Base-by-base conservation (phyloP, 2,329 filamentous ascomycete genomes). In the Exophiala sideris region DNA sequence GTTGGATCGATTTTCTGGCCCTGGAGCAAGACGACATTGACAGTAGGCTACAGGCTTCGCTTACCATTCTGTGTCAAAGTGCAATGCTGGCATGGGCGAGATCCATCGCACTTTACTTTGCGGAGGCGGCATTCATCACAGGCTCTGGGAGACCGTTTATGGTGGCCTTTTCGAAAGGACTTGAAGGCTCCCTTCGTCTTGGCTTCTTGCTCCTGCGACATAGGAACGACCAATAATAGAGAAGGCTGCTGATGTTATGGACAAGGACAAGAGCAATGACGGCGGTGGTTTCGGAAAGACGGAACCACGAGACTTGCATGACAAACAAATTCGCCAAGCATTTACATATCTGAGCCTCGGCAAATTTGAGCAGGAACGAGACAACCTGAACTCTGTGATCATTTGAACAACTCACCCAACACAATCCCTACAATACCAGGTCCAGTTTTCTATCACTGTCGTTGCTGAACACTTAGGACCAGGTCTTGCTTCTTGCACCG, bases 81-180 rank as follows among this genome's bases (percentile, higher is more conserved):
- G 51, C 59, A 61, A 12, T 50, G 51, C 16, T 36, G 33, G 39
- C 59, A 61, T 20, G 56, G 60, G 20, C 54, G 52, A 11, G n/a
- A 33, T 29, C 60, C 60, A 39, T 60, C 58, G 35, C 60, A 62
- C 29, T 62, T 62, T 29, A 56, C 55, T 48, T 62, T 62, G 14
- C 60, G 40, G 14, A 62, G 41, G 3, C 58, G 50, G 44, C 60
- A 62, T 45, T 62, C 60, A 45, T 60, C 60, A 39, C 60, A 62
- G 5, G 60, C 60, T 20, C 57, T 48, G 9, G 54, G 53, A 8
- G 52, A 55, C 21, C 60, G 47, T 24, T 45, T 46, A 41, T 61
- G 58, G 46, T 61, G 59, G 3, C 50, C 49, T 33, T 61, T 61
- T 20, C 52, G 51, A 34, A 45, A 45, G 9, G 20, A 24, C 29